Evolutionary conservation across 768 basidiomycete genomes (phyloP), one percentile per base, ranked within the genome.

Genomic region (Boletus reticuloceps): DNA sequence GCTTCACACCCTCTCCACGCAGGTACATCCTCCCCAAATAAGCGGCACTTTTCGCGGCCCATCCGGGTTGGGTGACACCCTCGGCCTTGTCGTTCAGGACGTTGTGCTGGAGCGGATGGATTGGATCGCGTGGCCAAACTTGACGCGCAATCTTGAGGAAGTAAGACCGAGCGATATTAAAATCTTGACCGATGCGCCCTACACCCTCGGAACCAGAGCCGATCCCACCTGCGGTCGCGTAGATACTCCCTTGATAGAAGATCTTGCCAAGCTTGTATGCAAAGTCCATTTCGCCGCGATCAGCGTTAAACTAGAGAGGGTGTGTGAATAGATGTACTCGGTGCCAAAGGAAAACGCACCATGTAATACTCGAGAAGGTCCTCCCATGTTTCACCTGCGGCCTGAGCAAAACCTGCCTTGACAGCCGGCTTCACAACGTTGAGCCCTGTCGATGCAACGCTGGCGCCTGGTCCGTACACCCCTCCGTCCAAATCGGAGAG

Each of bases 171-270:
- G 97, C 94, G 29, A 82, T 77, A 19, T 73, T 74, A 69, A 83
- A 96, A 68, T 92, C 91, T 43, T 88, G 83, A 1, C 87, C 84
- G 13, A 97, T 81, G n/a, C 84, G 84, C 9, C 92, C 93, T 27
- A 94, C 93, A n/a, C 91, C 91, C 73, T 96, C 92, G 25, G 91
- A 89, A 16, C 94, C 92, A 2, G 91, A 94, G 3, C 81, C 83
- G 39, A 90, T 84, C 11, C 96, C 95, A 4, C 93, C 93, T 14
- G 78, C 70, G 11, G 83, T 76, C 6, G 82, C 79, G 65, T 97
- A 98, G 36, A 98, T 89, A 54, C 91, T 94, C 17, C 97, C 97
- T 67, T 94, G 90, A 66, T 99, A 98, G 74, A 89, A 96, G 11
- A 98, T 90, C 72, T 92, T 88, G n/a, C 94, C 97, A 3, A 98